phyloP scores from a whole-genome alignment of 257 asterid species.

The Thymus mandschuricus region DNA sequence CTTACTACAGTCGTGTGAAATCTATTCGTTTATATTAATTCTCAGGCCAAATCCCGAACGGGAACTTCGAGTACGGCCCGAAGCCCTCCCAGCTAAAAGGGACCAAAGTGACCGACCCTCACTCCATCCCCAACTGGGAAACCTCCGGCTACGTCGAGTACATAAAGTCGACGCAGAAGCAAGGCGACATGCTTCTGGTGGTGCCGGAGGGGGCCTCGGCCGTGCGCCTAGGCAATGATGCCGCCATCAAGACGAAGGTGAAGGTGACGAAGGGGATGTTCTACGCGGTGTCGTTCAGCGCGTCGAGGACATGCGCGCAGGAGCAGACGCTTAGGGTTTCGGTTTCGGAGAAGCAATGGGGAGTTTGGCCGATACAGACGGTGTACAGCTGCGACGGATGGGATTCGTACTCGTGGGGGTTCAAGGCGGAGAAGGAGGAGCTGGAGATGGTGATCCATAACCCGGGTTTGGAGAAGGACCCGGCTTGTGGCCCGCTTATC shows the following conservation, averaged over 20 bases:
- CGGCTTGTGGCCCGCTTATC: conserved; percentile 66
- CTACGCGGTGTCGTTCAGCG: conserved; percentile 66
- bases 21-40: no score
- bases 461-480: conserved; percentile 65
- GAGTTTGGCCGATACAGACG: conserved; percentile 76
- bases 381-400: conserved; percentile 78
- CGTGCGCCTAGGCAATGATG: conserved; percentile 77
- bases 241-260: conserved; percentile 66
- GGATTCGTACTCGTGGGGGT: conserved; percentile 82
- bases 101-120: conserved; percentile 52
- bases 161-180: conserved; percentile 78
- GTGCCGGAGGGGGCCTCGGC: conserved; percentile 87
- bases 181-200: conserved; percentile 79
- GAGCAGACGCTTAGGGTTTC: conserved; percentile 59
- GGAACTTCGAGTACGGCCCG: conserved; percentile 78
- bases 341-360: conserved; percentile 46
- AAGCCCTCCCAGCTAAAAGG: conserved; percentile 75
- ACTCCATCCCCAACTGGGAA: conserved; percentile 76
- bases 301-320: conserved; percentile 86
- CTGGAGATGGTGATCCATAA: conserved; percentile 59
- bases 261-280: conserved; percentile 48
- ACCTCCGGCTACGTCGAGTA: conserved; percentile 73
- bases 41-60: conserved; percentile 77
- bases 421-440: conserved; percentile 48
- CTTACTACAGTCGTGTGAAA: no score